phyloP scores from a whole-genome alignment of 2,329 filamentous ascomycete genomes.

The Saccharata proteae region DNA sequence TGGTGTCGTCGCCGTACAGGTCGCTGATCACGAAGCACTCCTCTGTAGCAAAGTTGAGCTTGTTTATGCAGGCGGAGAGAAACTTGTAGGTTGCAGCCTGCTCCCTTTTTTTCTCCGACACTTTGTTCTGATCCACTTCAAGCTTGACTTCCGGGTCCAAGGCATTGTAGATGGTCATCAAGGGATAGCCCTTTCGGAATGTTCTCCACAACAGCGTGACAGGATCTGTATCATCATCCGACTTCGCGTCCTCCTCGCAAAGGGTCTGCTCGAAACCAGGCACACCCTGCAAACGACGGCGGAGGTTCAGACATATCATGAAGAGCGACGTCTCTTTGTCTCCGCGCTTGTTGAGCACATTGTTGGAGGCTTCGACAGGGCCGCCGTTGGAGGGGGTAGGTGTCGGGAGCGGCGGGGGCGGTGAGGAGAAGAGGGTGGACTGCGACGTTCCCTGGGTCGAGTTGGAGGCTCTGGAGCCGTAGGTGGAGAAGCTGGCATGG shows the following conservation, averaged over 20 bases:
- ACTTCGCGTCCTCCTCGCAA: conserved; percentile 57
- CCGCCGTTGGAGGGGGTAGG: conserved; percentile 37
- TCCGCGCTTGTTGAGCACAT: conserved; percentile 95
- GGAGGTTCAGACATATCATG: conserved; percentile 82
- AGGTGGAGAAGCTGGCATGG: conserved; percentile 36
- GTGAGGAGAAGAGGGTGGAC: conserved; percentile 32
- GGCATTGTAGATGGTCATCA: conserved; percentile 82
- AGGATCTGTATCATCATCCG: conserved; percentile 59
- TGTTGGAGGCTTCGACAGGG: conserved; percentile 65
- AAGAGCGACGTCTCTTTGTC: conserved; percentile 87
- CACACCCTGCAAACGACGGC: conserved; percentile 68
- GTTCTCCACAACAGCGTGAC: conserved; percentile 87
- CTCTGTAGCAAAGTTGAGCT: conserved; percentile 64
- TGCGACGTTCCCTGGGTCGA: conserved; percentile 33
- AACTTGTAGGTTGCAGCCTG: conserved; percentile 91
- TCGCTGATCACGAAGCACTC: conserved; percentile 90
- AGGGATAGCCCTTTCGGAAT: conserved; percentile 68
- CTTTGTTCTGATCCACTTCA: conserved; percentile 50
- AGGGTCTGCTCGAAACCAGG: conserved; percentile 71
- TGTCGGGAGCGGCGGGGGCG: conserved; percentile 20
- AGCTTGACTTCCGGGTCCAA: conserved; percentile 59
- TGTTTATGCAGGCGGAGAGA: conserved; percentile 73
- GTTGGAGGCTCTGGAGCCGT: conserved; percentile 35
- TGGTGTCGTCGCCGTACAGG: conserved; percentile 86
- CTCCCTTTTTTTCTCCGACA: conserved; percentile 58